A percentile compares a stretch with the other conserved stretches of the same genome.
Conservation (phyloP, 2,329 filamentous ascomycete genomes). For the Aspergillus vadensis region DNA sequence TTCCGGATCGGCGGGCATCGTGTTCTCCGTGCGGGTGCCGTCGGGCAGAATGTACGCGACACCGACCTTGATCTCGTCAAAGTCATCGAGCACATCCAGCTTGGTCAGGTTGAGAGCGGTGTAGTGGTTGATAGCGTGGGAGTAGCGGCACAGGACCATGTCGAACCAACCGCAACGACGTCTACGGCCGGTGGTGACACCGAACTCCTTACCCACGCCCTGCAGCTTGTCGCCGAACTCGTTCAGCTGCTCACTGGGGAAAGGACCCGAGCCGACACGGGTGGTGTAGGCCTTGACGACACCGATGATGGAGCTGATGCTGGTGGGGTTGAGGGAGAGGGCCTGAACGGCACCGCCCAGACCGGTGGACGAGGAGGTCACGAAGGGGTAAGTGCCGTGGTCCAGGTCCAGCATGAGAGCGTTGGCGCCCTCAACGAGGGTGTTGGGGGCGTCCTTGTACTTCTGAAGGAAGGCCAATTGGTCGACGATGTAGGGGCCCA, state of each 20-base stretch:
- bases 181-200: conserved; percentile 62
- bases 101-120: conserved; percentile 64
- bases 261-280: conserved; percentile 61
- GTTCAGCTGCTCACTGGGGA: conserved; percentile 65
- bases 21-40: conserved; percentile 52
- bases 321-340: conserved; percentile 59
- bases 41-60: conserved; percentile 57
- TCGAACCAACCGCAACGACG: conserved; percentile 68
- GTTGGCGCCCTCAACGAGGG: conserved; percentile 65
- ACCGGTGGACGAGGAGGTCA: conserved; percentile 52
- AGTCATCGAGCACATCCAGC: conserved; percentile 65
- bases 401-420: conserved; percentile 63
- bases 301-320: conserved; percentile 61
- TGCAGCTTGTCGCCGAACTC: conserved; percentile 60
- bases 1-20: conserved; percentile 61
- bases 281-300: conserved; percentile 69
- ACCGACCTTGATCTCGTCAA: conserved; percentile 64
- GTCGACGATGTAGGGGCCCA: conserved; percentile 44
- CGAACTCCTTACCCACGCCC: conserved; percentile 55
- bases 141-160: conserved; percentile 65
- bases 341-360: conserved; percentile 58
- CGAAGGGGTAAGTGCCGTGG: conserved; percentile 55
- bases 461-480: conserved; percentile 56
- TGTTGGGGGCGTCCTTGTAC: conserved; percentile 56
- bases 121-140: conserved; percentile 57